These are phyloP conservation scores for Pugionium dolabratum DNA, from an alignment of 345 rosid species.

Conservation along the genomic window DNA sequence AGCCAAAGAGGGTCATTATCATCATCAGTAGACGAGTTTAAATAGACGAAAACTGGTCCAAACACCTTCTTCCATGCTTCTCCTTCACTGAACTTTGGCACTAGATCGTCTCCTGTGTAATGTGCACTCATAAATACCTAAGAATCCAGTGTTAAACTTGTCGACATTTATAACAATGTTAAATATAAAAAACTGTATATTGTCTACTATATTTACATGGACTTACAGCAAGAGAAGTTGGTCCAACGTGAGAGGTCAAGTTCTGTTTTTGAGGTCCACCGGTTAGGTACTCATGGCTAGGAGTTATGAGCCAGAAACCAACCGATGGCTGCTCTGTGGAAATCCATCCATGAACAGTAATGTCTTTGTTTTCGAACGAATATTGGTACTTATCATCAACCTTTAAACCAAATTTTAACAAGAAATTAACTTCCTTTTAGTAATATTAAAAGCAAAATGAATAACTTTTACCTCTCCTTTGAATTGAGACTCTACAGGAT, in stretches of 20 bases:
- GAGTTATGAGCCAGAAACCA: conserved; percentile 94
- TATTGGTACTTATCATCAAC: conserved; percentile 96
- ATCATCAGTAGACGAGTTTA: conserved; percentile 57
- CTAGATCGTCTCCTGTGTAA: conserved; percentile 78
- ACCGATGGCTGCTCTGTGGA: conserved; percentile 55
- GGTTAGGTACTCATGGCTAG: conserved; percentile 77
- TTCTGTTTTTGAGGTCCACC: conserved; percentile 88
- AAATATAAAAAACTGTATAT: too few relatives aligned
- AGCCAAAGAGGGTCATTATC: conserved; percentile 64
- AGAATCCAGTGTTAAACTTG: not conserved
- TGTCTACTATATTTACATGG: too few relatives aligned
- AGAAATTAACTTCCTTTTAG: not conserved
- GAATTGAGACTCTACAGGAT: conserved; percentile 66
- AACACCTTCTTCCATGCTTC: conserved; percentile 93
- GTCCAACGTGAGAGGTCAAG: conserved; percentile 89
- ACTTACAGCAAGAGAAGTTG: conserved; percentile 71
- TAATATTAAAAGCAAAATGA: conserved; percentile 29
- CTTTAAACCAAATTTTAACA: conserved; percentile 31
- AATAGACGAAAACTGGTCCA: conserved; percentile 83
- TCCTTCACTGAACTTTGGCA: conserved; percentile 55
- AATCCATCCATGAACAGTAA: conserved; percentile 83
- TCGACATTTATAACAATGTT: not conserved
- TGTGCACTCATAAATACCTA: conserved; percentile 88
- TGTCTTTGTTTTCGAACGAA: conserved; percentile 72
- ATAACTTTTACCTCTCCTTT: conserved; percentile 58